Conservation (phyloP, 345 rosid species). For the Brassica nigra region DNA sequence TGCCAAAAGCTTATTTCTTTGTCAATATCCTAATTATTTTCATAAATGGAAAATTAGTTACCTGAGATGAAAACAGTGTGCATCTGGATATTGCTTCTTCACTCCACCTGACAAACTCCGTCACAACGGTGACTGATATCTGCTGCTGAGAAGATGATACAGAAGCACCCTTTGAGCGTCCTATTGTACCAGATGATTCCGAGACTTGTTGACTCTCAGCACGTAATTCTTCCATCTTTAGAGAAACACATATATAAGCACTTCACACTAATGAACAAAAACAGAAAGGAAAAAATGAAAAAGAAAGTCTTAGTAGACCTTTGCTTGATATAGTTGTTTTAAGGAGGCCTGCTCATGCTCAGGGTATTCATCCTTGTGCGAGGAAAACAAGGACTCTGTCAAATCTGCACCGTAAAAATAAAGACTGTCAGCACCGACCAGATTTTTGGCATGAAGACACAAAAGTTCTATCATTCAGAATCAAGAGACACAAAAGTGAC, state of each 20-base stretch:
- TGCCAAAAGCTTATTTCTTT: not conserved
- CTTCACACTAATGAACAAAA: constrained; percentile 13
- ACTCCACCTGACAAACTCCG: constrained; percentile 97
- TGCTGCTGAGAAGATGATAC: constrained; percentile 78
- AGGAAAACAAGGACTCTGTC: constrained; percentile 87
- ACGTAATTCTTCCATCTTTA: constrained; percentile 89
- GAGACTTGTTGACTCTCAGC: constrained; percentile 76
- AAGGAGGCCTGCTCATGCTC: constrained; percentile 95
- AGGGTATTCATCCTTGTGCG: constrained; percentile 95
- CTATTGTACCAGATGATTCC: constrained; percentile 86
- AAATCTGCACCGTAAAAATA: constrained; percentile 56
- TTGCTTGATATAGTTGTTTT: constrained; percentile 80
- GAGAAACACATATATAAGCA: constrained; percentile 26
- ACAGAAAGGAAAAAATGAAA: constrained; percentile 15
- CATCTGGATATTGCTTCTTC: constrained; percentile 98
- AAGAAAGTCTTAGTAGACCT: constrained; percentile 49
- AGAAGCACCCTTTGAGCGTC: constrained; percentile 91
- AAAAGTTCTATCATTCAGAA: constrained; percentile 19
- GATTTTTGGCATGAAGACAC: not conserved
- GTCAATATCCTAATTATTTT: constrained; percentile 12
- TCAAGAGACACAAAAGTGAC: constrained; percentile 46
- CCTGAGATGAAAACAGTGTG: constrained; percentile 86
- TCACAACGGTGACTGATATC: constrained; percentile 97
- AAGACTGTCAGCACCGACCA: constrained; percentile 23
- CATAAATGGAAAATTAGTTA: constrained; percentile 37